Base-by-base conservation (phyloP, 1,139 yeast genomes). In the Taphrina pruni region DNA sequence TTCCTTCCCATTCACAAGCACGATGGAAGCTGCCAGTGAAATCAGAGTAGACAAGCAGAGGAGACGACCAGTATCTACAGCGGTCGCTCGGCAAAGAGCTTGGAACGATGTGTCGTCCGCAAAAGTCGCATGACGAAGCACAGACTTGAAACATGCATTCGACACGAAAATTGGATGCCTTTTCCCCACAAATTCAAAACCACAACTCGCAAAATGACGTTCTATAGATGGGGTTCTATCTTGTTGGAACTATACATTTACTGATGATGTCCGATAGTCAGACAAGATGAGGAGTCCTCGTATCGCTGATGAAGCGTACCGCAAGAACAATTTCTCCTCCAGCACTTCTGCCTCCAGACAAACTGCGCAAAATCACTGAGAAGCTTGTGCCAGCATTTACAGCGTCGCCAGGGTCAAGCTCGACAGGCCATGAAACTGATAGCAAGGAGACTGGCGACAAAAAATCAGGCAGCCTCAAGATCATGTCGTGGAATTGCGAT, bases 401-500 rank as follows among this genome's bases (percentile, higher is more conserved):
- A 26, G 32, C 2, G 32, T 26, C 32, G 32, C 32, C 4, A 26
- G 50, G 9, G 35, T n/a, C 39, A 11, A 17, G 50, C 38, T n/a
- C 20, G 9, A 6, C 58, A 14, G 45, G 36, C 14, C 36, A 8
- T 36, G 54, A 50, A 8, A 7, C 48, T 14, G 20, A 1, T 7
- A 45, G 20, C 20, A 45, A 45, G 20, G n/a, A 7, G n/a, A 7
- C 5, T n/a, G 48, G n/a, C 20, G 9, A 1, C 6, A 20, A 54
- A 17, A 21, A 38, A 21, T 20, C 12, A 12, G 50, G n/a, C 36
- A 20, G 36, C 26, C 11, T 54, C 61, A 64, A 64, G 32, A 54
- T 64, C 46, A 55, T 64, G 55, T 54, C 67, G 6, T 64, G 67
- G 67, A 64, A 64, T 39, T 64, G 67, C 38, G 67, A 64, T 64